Evolutionary conservation across 108 stramenopile genomes (phyloP).

Genomic region (Stephanodiscus triporus): DNA sequence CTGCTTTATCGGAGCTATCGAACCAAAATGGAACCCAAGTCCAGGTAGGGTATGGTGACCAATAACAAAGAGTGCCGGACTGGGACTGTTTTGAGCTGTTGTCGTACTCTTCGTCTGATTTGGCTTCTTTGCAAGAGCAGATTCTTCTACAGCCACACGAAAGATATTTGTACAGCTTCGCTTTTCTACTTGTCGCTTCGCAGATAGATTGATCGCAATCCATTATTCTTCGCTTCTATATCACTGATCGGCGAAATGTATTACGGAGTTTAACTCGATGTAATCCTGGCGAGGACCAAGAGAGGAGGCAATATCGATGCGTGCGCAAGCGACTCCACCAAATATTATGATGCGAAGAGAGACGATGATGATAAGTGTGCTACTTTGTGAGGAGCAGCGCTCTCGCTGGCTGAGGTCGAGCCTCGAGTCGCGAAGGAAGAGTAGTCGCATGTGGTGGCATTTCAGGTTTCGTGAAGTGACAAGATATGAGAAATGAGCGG

Average conservation of each 20-base stretch:
- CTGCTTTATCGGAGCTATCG: not conserved
- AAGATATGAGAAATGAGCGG: too few species aligned
- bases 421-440: too few species aligned
- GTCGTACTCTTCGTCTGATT: conserved; percentile 1
- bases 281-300: not conserved
- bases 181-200: not conserved
- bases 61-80: not conserved
- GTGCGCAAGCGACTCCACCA: not conserved
- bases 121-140: conserved; percentile 12
- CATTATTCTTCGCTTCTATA: not conserved
- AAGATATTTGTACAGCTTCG: conserved; percentile 1
- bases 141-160: conserved; percentile 16
- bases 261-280: not conserved
- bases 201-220: not conserved
- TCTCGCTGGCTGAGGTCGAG: not conserved
- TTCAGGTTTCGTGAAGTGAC: too few species aligned
- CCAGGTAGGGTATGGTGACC: conserved; percentile 12
- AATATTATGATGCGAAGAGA: not conserved
- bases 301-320: not conserved
- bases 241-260: not conserved
- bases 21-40: conserved; percentile 27
- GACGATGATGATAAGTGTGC: not conserved
- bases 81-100: not conserved
- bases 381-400: not conserved
- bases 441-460: too few species aligned